Base-by-base conservation (phyloP, 768 basidiomycete species). In the Chiua virens region DNA sequence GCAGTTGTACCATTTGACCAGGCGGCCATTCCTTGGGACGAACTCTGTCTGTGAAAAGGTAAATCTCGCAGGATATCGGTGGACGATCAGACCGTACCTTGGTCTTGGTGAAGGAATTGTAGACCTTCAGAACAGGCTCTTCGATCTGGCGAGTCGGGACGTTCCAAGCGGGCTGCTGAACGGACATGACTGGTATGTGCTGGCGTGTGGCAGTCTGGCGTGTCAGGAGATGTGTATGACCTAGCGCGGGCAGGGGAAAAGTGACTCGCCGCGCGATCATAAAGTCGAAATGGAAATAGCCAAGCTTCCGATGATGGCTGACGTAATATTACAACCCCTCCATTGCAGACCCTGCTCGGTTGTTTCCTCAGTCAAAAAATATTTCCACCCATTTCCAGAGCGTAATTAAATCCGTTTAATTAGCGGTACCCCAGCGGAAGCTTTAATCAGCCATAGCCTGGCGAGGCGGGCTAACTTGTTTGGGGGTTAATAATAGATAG, bases 1-100 rank as follows among this genome's bases (percentile, higher is more conserved):
- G 64, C 97, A 99, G 68, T 97, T 98, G 68, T 99, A 98, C 95
- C 95, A 98, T 61, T 95, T 94, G n/a, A 96, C 84, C 57, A 81
- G 81, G 2, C 81, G 79, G 0, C 86, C 87, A 54, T 81, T 73
- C 45, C 65, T 75, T 7, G 92, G 84, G 34, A 87, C 71, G 60
- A 96, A 93, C 53, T 87, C 86, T 46, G 81, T 86, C 91, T 94
- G 62, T 10, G 45, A 15, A 23, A 40, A 40, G n/a, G 41, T 54
- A 45, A 61, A 49, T 14, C 25, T 17, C 5, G 22, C 44, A 38
- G n/a, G 35, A 54, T 34, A 52, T 50, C 52, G 35, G 35, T 21
- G 35, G 40, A 45, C 42, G 54, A 62, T 58, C 60, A 18, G 37
- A 58, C n/a, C 72, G 54, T 54, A 92, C 95, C 80, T 99, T 98